These are phyloP conservation scores for Thelephora ganbajun DNA, from an alignment of 768 basidiomycete genomes.

Conservation along the genomic window DNA sequence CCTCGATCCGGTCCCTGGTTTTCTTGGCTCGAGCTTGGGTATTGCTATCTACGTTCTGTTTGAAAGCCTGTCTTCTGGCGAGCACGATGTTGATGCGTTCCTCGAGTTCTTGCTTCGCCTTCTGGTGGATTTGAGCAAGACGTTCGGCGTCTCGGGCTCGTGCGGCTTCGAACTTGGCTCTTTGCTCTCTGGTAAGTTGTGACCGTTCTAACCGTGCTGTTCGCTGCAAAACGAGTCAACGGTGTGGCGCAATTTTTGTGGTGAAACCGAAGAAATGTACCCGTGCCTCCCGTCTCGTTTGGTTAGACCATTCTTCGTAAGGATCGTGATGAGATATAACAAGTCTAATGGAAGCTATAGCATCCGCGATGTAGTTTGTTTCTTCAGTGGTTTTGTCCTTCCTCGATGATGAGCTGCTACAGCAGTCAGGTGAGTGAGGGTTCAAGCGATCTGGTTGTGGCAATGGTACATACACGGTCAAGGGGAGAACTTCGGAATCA, in stretches of 20 bases:
- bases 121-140: constrained; percentile 27
- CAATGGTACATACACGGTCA: constrained; percentile 17
- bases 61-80: constrained; percentile 30
- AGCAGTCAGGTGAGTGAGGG: background rate
- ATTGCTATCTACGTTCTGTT: constrained; percentile 26
- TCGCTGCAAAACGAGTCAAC: constrained; percentile 15
- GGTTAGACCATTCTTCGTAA: constrained; percentile 38
- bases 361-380: constrained; percentile 26
- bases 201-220: constrained; percentile 22
- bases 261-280: constrained; percentile 28
- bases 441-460: background rate
- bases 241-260: background rate
- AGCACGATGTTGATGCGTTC: constrained; percentile 27
- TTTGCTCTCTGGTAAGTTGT: constrained; percentile 8
- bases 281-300: constrained; percentile 30
- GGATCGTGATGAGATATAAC: constrained; percentile 29
- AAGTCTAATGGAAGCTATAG: constrained; percentile 30
- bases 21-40: constrained; percentile 32
- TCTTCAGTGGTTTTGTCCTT: constrained; percentile 17
- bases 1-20: constrained; percentile 47
- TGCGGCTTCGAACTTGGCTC: constrained; percentile 8
- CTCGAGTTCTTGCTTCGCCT: constrained; percentile 41
- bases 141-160: constrained; percentile 13
- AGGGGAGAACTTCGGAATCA: constrained; percentile 24
- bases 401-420: constrained; percentile 11